phyloP scores from a whole-genome alignment of 768 basidiomycete genomes.

The Chalciporus sphaerocephalus region DNA sequence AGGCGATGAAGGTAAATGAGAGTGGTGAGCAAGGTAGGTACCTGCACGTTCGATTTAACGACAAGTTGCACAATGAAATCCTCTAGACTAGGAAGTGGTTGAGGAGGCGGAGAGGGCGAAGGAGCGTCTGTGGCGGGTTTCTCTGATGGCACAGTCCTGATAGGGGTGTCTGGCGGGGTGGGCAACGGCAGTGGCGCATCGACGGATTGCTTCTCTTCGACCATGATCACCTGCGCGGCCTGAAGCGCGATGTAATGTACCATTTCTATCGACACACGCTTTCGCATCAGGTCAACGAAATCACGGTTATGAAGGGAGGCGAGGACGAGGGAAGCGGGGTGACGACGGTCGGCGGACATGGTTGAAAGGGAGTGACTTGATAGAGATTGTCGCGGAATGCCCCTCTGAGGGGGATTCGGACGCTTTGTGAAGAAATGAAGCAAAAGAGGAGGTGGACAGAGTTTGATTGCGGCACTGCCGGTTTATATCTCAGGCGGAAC shows the following conservation, averaged over 20 bases:
- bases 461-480: not conserved
- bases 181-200: conserved; percentile 40
- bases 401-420: conserved; percentile 1
- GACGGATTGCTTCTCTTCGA: conserved; percentile 44
- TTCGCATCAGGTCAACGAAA: conserved; percentile 73
- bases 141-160: conserved; percentile 39
- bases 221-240: conserved; percentile 68
- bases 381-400: conserved; percentile 26
- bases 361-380: conserved; percentile 30
- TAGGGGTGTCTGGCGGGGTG: conserved; percentile 67
- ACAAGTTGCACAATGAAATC: conserved; percentile 83
- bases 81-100: conserved; percentile 62
- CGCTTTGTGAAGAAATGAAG: conserved; percentile 18
- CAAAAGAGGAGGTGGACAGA: conserved; percentile 3
- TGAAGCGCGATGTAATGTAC: conserved; percentile 79
- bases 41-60: conserved; percentile 80
- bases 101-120: conserved; percentile 22
- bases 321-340: conserved; percentile 82
- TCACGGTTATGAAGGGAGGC: conserved; percentile 72
- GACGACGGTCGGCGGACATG: conserved; percentile 42
- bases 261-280: conserved; percentile 80
- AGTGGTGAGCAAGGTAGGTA: conserved; percentile 84
- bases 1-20: conserved; percentile 90
- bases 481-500: conserved; percentile 9
- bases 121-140: conserved; percentile 26